Evolutionary conservation across 139 green algal species (phyloP).

Genomic region (Dunaliella primolecta): DNA sequence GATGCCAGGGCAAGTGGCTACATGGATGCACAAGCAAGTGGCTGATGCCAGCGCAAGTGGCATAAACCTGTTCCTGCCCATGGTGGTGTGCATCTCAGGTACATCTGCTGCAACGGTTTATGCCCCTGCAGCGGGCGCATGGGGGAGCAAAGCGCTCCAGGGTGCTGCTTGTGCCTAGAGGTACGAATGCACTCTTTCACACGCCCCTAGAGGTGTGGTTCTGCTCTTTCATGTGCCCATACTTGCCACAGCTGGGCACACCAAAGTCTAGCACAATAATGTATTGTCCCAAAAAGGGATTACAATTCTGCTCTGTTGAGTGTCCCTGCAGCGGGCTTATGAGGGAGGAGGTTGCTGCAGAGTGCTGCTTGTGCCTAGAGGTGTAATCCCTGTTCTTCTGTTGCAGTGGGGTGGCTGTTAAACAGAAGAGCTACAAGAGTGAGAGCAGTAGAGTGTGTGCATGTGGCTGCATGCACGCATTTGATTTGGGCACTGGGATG

Average conservation of each 20-base stretch:
- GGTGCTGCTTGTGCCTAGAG: slow-evolving; percentile 75
- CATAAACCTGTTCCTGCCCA: too few species aligned
- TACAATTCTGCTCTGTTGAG: neutral
- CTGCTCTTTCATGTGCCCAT: neutral
- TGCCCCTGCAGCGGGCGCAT: slow-evolving; percentile 70
- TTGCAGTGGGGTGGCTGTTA: neutral
- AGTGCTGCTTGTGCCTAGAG: slow-evolving; percentile 76
- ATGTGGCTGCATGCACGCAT: too few species aligned
- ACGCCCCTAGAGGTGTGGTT: too few species aligned
- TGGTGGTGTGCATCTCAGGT: too few species aligned
- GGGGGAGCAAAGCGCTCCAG: slow-evolving; percentile 57
- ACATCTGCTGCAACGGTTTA: slow-evolving; percentile 75
- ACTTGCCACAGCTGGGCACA: neutral
- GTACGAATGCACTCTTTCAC: too few species aligned
- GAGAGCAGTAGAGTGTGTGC: too few species aligned
- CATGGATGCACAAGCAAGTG: too few species aligned
- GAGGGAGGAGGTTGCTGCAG: slow-evolving; percentile 56
- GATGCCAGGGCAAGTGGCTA: too few species aligned
- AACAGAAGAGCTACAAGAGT: neutral
- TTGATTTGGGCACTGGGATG: too few species aligned
- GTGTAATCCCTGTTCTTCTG: slow-evolving; percentile 18
- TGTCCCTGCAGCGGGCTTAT: slow-evolving; percentile 70
- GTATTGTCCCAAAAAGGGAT: neutral
- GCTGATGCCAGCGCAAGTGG: too few species aligned
- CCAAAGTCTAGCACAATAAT: neutral